Percentiles rank a stretch among this genome's conserved stretches.
phyloP scores from a whole-genome alignment of 106 monocot genomes.

The Narthecium ossifragum region DNA sequence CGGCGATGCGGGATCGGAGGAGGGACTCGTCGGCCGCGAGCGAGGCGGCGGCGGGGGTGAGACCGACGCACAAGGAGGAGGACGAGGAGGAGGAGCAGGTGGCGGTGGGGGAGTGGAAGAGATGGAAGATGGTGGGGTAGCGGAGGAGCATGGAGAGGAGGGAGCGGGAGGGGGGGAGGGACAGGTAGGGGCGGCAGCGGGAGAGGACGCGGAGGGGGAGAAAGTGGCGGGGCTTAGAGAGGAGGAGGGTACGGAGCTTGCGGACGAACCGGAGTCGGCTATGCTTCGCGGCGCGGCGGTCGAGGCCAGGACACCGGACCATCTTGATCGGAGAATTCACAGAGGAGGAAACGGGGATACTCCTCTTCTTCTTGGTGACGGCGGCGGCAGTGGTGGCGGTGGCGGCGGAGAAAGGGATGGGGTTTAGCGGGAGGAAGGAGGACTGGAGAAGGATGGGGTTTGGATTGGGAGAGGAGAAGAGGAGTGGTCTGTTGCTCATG shows the following conservation, averaged over 20 bases:
- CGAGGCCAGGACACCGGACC: too few species aligned
- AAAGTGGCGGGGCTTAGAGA: conserved; percentile 83
- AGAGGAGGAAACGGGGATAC: too few species aligned
- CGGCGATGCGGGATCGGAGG: conserved; percentile 21
- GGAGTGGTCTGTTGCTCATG: too few species aligned
- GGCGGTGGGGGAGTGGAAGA: conserved; percentile 40
- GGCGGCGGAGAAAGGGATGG: conserved; percentile 17
- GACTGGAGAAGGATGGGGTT: not conserved
- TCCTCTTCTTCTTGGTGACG: too few species aligned
- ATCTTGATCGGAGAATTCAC: too few species aligned
- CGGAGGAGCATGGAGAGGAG: conserved; percentile 66
- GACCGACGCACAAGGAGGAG: conserved; percentile 38
- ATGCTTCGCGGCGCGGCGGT: conserved; percentile 50
- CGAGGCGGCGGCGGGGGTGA: conserved; percentile 59
- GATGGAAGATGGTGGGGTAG: conserved; percentile 72
- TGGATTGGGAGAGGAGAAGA: too few species aligned
- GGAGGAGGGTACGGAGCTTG: conserved; percentile 73
- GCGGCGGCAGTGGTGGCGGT: too few species aligned
- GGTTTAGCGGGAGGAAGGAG: not conserved
- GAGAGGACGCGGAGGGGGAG: conserved; percentile 71
- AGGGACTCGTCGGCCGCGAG: conserved; percentile 27
- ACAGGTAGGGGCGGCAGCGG: conserved; percentile 70
- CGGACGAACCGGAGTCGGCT: conserved; percentile 73
- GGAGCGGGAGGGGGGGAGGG: conserved; percentile 39
- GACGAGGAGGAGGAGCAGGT: conserved; percentile 15